Conservation (phyloP, 306 rosid species). For the Rubus parviflorus region DNA sequence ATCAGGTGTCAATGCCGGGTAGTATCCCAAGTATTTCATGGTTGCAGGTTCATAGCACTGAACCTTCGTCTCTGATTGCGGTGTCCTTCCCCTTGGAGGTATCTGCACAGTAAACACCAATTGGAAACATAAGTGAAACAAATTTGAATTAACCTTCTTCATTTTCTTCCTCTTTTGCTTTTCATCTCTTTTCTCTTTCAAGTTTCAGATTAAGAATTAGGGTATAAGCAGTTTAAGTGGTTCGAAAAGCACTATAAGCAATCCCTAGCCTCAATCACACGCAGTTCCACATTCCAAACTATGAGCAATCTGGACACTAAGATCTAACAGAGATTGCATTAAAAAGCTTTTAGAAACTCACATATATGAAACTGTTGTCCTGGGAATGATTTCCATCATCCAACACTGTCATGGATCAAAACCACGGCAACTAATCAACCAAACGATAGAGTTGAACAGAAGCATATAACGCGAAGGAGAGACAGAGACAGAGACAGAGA, state of each 20-base stretch:
- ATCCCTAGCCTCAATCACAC: not conserved
- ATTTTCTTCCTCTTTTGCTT: not conserved
- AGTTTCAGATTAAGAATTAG: too few relatives aligned
- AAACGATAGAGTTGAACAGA: not conserved
- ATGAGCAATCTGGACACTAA: too few relatives aligned
- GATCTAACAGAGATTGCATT: not conserved
- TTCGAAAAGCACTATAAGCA: not conserved
- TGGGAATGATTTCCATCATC: constrained; percentile 76
- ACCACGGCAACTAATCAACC: constrained; percentile 21
- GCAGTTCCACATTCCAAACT: not conserved
- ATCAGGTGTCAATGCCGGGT: constrained; percentile 61
- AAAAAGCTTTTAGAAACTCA: constrained; percentile 35
- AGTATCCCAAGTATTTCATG: constrained; percentile 87
- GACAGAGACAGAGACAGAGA: constrained; percentile 18
- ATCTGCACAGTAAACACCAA: constrained; percentile 48
- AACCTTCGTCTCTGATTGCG: constrained; percentile 67
- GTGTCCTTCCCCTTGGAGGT: constrained; percentile 80
- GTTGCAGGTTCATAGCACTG: constrained; percentile 95
- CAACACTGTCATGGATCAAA: constrained; percentile 56
- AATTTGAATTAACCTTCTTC: not conserved
- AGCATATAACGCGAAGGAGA: not conserved
- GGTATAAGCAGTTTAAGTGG: not conserved
- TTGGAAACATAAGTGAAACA: not conserved
- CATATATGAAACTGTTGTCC: constrained; percentile 85
- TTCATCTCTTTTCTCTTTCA: not conserved